Evolutionary conservation across 192 early-diverging fungal genomes (phyloP), one percentile per base, ranked within the genome.

Genomic region (Linnemannia hyalina): DNA sequence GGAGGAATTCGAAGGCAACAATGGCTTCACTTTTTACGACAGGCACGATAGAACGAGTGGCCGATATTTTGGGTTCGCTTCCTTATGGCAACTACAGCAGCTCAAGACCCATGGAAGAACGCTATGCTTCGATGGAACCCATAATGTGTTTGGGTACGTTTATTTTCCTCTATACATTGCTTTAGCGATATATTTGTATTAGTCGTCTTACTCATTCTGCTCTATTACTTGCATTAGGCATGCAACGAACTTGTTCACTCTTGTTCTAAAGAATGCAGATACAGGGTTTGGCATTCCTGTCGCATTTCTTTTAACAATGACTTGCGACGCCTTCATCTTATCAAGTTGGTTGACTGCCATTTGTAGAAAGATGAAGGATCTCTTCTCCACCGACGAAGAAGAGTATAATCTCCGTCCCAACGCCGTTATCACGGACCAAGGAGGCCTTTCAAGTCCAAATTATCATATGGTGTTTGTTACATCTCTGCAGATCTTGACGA

Each of bases 11-110:
- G n/a, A n/a, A n/a, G n/a, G n/a, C 16, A 22, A 75, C 38, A 35
- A 70, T 0, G 68, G 18, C 2, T 81, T 81, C 42, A 81, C 49
- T 0, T 75, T 40, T 26, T 81, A 81, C 32, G 46, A 81, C 23
- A 8, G 41, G 15, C 32, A 57, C 4, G 80, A 69, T 13, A 20
- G 44, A 15, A 29, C 13, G 16, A 55, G 26, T 18, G 73, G 80
- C 35, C 3, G 70, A 13, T 81, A 75, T 41, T 75, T 65, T 70
- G 80, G 80, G n/a, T 81, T 81, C 49, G 52, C 80, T 13, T n/a
- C n/a, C n/a, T n/a, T n/a, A n/a, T n/a, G n/a, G n/a, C n/a, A n/a
- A n/a, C n/a, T n/a, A n/a, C n/a, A n/a, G n/a, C n/a, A n/a, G n/a
- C n/a, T n/a, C n/a, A n/a, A n/a, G n/a, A n/a, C n/a, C n/a, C n/a